These are phyloP conservation scores for Cladosporium sp. DNA, from an alignment of 2,329 filamentous ascomycete genomes.

Conservation along the genomic window DNA sequence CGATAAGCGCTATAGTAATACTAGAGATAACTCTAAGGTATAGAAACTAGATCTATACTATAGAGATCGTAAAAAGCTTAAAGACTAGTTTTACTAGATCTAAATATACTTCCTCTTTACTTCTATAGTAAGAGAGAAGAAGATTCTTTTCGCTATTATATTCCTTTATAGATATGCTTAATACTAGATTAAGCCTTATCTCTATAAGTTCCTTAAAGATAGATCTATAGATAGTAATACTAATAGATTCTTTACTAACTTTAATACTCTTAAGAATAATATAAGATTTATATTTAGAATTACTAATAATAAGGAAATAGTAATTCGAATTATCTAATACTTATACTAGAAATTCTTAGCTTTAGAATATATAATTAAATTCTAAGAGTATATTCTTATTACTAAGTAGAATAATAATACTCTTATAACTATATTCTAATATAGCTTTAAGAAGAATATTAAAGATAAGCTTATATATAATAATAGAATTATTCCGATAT, in stretches of 20 bases:
- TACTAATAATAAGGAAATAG: constrained; percentile 2
- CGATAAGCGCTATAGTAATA: too few species aligned
- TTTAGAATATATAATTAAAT: neutral
- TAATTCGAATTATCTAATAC: constrained; percentile 6
- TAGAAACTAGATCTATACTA: neutral
- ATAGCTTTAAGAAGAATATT: constrained; percentile 12
- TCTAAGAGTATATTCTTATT: too few species aligned
- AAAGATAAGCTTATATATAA: constrained; percentile 15
- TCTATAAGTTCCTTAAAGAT: neutral
- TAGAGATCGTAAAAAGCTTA: neutral
- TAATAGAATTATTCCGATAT: neutral
- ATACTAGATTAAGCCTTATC: neutral
- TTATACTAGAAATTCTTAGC: neutral
- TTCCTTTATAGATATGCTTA: neutral
- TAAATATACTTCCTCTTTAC: neutral
- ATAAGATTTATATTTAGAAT: constrained; percentile 1
- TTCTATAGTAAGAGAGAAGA: neutral
- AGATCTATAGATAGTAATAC: neutral
- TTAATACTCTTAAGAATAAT: neutral
- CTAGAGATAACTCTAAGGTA: neutral
- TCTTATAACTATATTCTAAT: constrained; percentile 11
- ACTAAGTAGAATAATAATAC: too few species aligned
- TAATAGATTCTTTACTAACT: constrained; percentile 2
- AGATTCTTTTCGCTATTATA: neutral
- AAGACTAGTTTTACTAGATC: neutral